Base-by-base conservation (phyloP, 2,329 filamentous ascomycete species). In the Geosmithia morbida region DNA sequence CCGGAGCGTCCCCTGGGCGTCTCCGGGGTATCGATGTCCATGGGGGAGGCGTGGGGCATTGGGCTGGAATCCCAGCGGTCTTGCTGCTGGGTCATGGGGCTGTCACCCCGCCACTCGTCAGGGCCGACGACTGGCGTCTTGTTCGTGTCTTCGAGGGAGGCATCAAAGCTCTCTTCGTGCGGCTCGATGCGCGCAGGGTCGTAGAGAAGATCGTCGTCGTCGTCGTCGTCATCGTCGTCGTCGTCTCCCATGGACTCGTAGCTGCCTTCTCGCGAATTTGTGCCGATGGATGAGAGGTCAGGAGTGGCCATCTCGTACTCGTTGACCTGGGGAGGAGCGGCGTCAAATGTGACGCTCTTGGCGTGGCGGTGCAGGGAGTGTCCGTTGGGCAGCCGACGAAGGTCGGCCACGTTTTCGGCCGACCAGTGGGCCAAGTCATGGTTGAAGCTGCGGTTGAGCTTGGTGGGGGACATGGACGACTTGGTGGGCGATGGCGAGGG, bases 241-340 rank as follows among this genome's bases (percentile, higher is more conserved):
- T 85, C 82, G 22, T 84, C 80, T 13, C 87, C 83, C 30, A 85
- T 79, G 0, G 87, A 90, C 51, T 96, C 89, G 61, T 86, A 96
- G 67, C 90, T 97, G 41, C 88, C 87, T 58, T 96, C 87, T 8
- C 90, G 83, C 13, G 90, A 97, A 55, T 84, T 88, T 45, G 86
- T 90, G 22, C 86, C 87, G 20, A 94, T 74, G 0, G 89, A 94
- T 2, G 90, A 96, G n/a, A 94, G 78, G 59, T 96, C 92, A 11
- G 92, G 92, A 2, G 92, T 98, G 33, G 87, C 85, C 85, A 96
- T 89, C 66, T 97, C 92, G 62, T 97, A 98, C 66, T 98, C 92
- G 60, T 97, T 95, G 57, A 98, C 77, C 60, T 94, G 86, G 20
- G 92, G 92, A 19, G 90, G 90, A 2, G 87, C 88, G 39, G 83